Base-by-base conservation (phyloP, 2,329 filamentous ascomycete genomes). In the Beauveria rudraprayagi region DNA sequence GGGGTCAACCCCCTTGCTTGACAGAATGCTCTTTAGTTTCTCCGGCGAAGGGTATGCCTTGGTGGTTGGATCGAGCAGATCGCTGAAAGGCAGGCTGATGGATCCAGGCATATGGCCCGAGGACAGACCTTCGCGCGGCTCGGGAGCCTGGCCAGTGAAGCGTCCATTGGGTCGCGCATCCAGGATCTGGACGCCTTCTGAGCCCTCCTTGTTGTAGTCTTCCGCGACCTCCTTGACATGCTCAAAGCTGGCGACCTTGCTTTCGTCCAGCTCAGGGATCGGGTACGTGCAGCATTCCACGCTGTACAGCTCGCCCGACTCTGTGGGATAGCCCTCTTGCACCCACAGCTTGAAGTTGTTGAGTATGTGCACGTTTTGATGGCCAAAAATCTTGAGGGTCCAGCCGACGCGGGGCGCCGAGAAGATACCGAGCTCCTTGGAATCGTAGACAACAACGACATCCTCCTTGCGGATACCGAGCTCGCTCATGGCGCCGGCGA, bases 331-430 rank as follows among this genome's bases (percentile, higher is more conserved):
- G 1, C 90, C 91, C 70, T 95, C 81, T 40, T 93, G 89, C 1
- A 93, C 87, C 91, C 92, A 99, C n/a, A 90, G 76, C 73, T 88
- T 90, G 77, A 97, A 99, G 77, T 99, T 99, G 78, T 99, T 95
- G 60, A 99, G 77, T 19, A 99, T 76, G 73, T 97, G 92, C 16
- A 99, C 93, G 65, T 85, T 88, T 50, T 85, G 79, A 72, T 99
- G 94, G 1, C 94, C 94, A 73, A 97, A 97, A 40, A 91, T 85
- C 69, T 85, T 86, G 65, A 99, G 79, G 1, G 93, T 99, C 94
- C 94, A 99, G 61, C 87, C 93, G 0, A 96, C 93, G 47, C 94
- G 84, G 4, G 94, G 94, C 1, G 93, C 94, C 67, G 90, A 94
- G 77, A 99, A 96, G 63, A 99, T 92, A 10, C 94, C 94, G 34